Conservation (phyloP, 2,329 filamentous ascomycete species). For the Penicillium palitans region DNA sequence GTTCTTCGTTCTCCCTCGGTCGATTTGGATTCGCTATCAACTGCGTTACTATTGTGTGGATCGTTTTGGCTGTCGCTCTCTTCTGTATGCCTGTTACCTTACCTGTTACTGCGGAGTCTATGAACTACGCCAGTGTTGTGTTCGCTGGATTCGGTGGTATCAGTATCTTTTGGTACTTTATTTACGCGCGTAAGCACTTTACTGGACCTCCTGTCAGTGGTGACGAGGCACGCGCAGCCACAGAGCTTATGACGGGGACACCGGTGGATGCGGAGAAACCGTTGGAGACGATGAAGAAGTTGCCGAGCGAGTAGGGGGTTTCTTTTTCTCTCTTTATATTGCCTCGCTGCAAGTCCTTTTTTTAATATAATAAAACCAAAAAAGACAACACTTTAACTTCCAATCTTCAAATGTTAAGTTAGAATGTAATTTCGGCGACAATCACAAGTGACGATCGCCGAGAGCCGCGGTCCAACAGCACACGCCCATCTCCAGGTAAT, state of each 20-base stretch:
- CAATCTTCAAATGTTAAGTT: background rate
- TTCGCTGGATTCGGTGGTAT: slow-evolving; percentile 63
- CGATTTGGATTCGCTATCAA: slow-evolving; percentile 69
- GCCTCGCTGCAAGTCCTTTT: background rate
- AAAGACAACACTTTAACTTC: background rate
- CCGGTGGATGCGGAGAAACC: slow-evolving; percentile 37
- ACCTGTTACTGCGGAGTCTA: slow-evolving; percentile 56
- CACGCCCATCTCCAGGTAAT: slow-evolving; percentile 14
- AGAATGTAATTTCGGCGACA: slow-evolving; percentile 3
- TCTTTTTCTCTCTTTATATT: slow-evolving; percentile 4
- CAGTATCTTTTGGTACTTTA: slow-evolving; percentile 64
- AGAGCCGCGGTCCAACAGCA: slow-evolving; percentile 37
- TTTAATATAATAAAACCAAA: background rate
- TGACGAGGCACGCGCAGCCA: slow-evolving; percentile 29
- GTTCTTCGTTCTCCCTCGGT: slow-evolving; percentile 69
- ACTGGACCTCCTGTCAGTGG: slow-evolving; percentile 54
- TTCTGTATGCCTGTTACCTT: slow-evolving; percentile 73
- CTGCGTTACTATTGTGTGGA: slow-evolving; percentile 67
- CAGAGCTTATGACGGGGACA: slow-evolving; percentile 36
- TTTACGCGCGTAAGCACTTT: slow-evolving; percentile 63
- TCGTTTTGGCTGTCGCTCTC: slow-evolving; percentile 66
- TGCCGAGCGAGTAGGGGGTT: slow-evolving; percentile 8
- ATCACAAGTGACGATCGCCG: slow-evolving; percentile 36
- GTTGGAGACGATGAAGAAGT: slow-evolving; percentile 23
- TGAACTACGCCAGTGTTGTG: slow-evolving; percentile 69